Base-by-base conservation (phyloP, 2,329 filamentous ascomycete genomes). In the Exophiala mesophila region DNA sequence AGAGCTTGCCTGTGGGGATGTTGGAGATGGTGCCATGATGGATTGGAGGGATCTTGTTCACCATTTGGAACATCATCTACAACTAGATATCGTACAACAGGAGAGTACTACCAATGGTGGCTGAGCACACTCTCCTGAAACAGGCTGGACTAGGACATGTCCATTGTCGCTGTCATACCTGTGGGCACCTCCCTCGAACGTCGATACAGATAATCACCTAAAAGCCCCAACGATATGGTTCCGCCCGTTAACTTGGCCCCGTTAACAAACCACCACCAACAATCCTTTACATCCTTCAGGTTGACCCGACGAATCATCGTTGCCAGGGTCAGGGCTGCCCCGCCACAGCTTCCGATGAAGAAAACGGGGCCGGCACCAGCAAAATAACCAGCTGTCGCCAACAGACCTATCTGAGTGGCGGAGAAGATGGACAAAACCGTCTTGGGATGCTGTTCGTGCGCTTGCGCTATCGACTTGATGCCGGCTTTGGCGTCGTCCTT, bases 1-100 rank as follows among this genome's bases (percentile, higher is more conserved):
- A 69, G 71, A 72, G 9, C 67, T 95, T 41, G 89, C 88, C 0
- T 95, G 89, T 64, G 88, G 88, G 10, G 89, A 96, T 65, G 74
- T 82, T 2, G 88, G 88, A 0, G 74, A 77, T 29, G 88, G 88
- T 3, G 88, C 80, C 1, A 95, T 95, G 89, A 78, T 76, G 59
- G 78, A 86, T 39, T 94, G 86, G 85, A 75, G 69, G 44, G 74
- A 82, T 44, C 84, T 95, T 60, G 85, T 92, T 13, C 31, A 26
- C 10, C 24, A 51, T 30, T 17, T 57, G 24, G 50, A 46, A 23
- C 23, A 24, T 13, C 29, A 43, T 41, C 26, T 51, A 33, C 35
- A 26, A 15, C 21, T 48, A n/a, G 24, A 21, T 17, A 23, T 16
- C 13, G 38, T 13, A 36, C 31, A 36, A 17, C 34, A 23, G 39